Evolutionary conservation across 345 rosid genomes (phyloP).

Genomic region (Pseudoturritis turrita): DNA sequence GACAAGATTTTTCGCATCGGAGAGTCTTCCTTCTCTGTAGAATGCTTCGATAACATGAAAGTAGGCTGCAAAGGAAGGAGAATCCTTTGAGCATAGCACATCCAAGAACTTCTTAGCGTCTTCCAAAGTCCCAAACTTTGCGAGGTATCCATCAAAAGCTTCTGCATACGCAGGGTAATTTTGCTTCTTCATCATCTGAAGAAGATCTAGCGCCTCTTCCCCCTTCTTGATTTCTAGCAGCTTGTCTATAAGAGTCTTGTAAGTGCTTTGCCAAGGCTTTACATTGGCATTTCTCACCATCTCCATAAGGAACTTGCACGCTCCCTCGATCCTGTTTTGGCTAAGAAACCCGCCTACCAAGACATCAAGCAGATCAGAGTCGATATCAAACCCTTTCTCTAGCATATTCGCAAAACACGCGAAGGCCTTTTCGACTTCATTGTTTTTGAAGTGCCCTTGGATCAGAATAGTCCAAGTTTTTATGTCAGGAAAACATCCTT

Average conservation of each 20-base stretch:
- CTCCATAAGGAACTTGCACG: slow-evolving; percentile 50
- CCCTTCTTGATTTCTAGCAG: slow-evolving; percentile 60
- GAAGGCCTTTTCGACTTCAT: slow-evolving; percentile 58
- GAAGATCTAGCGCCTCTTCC: slow-evolving; percentile 72
- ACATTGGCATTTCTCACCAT: slow-evolving; percentile 47
- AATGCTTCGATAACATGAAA: slow-evolving; percentile 50
- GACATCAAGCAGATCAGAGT: slow-evolving; percentile 64
- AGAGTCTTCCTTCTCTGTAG: slow-evolving; percentile 65
- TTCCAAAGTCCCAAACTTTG: slow-evolving; percentile 66
- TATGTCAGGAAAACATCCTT: slow-evolving; percentile 61
- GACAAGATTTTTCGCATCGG: slow-evolving; percentile 75
- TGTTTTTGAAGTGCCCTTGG: slow-evolving; percentile 69
- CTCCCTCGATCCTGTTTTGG: slow-evolving; percentile 61
- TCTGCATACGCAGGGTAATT: slow-evolving; percentile 54
- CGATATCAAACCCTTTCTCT: slow-evolving; percentile 46
- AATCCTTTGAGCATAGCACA: slow-evolving; percentile 54
- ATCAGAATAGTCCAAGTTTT: slow-evolving; percentile 93
- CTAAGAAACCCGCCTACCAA: slow-evolving; percentile 57
- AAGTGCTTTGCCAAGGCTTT: slow-evolving; percentile 84
- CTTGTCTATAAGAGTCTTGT: slow-evolving; percentile 58
- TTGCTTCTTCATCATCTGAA: slow-evolving; percentile 61
- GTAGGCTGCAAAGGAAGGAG: slow-evolving; percentile 58
- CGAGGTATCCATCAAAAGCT: slow-evolving; percentile 56
- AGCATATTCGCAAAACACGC: slow-evolving; percentile 54
- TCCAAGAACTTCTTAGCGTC: slow-evolving; percentile 66